These are phyloP conservation scores for Candida ulmi DNA, from an alignment of 805 yeast species.

Conservation along the genomic window DNA sequence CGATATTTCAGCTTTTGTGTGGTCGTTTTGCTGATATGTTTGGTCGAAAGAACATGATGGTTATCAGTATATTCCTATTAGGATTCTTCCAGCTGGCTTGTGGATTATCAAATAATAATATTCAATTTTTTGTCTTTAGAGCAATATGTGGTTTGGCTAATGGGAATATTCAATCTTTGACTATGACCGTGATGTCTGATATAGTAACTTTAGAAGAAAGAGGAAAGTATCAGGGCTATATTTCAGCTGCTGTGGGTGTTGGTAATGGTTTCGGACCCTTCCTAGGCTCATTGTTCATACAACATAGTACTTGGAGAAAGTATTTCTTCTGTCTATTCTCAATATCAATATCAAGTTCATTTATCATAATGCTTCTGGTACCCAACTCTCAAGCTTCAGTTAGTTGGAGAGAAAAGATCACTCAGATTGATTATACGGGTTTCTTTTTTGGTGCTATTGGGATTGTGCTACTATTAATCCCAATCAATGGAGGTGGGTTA, in stretches of 20 bases:
- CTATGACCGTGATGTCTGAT: slow-evolving; percentile 51
- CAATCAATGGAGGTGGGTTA: slow-evolving; percentile 58
- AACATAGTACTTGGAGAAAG: slow-evolving; percentile 33
- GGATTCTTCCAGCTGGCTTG: slow-evolving; percentile 43
- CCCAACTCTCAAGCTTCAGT: slow-evolving; percentile 30
- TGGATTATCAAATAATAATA: slow-evolving; percentile 43
- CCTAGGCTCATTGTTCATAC: slow-evolving; percentile 35
- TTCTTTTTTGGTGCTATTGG: slow-evolving; percentile 42
- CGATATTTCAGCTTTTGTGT: slow-evolving; percentile 46
- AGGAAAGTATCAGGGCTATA: slow-evolving; percentile 53
- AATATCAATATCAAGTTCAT: slow-evolving; percentile 38
- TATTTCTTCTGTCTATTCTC: slow-evolving; percentile 37
- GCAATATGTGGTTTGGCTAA: slow-evolving; percentile 55
- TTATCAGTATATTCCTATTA: slow-evolving; percentile 35
- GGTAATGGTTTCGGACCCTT: slow-evolving; percentile 44
- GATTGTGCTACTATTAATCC: slow-evolving; percentile 43
- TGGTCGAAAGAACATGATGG: slow-evolving; percentile 43
- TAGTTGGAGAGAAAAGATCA: slow-evolving; percentile 35
- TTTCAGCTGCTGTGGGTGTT: slow-evolving; percentile 44
- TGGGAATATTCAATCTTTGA: slow-evolving; percentile 46
- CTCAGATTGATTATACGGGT: slow-evolving; percentile 52
- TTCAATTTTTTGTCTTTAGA: slow-evolving; percentile 46
- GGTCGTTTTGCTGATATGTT: slow-evolving; percentile 55
- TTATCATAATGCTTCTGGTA: slow-evolving; percentile 37
- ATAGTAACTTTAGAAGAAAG: slow-evolving; percentile 46